Conservation (phyloP, 371 early-diverging fungal genomes). For the Circinella umbellata region DNA sequence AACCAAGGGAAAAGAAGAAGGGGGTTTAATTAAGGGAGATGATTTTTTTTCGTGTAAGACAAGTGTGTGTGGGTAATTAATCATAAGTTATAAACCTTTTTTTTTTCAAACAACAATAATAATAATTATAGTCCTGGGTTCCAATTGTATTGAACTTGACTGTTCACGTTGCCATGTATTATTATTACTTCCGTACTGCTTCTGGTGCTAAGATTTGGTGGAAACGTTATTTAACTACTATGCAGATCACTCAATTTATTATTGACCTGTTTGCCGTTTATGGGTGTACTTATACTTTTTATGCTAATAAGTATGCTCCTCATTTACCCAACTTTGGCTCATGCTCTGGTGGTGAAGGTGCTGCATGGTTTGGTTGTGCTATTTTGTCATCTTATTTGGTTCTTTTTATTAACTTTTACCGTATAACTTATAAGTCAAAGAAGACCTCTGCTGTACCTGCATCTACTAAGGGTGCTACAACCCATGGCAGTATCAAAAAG, state of each 20-base stretch:
- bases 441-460: constrained; percentile 12
- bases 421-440: constrained; percentile 72
- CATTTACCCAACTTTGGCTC: constrained; percentile 69
- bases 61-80: no score
- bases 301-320: constrained; percentile 63
- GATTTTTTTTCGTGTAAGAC: no score
- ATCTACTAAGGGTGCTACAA: neutral
- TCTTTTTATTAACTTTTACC: constrained; percentile 86
- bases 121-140: constrained; percentile 56
- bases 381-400: constrained; percentile 80
- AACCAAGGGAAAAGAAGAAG: neutral
- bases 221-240: constrained; percentile 86
- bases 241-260: constrained; percentile 89
- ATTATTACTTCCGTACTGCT: constrained; percentile 87
- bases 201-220: constrained; percentile 85
- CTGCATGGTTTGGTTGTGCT: constrained; percentile 79
- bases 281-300: constrained; percentile 75
- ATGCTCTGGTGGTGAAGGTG: constrained; percentile 76
- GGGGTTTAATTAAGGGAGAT: neutral
- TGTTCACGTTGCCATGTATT: constrained; percentile 92
- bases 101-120: neutral
- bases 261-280: constrained; percentile 78
- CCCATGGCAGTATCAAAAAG: constrained; percentile 13
- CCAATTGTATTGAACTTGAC: constrained; percentile 78
- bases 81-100: neutral